Percentiles rank a stretch among this genome's conserved stretches.
phyloP scores from a whole-genome alignment of 495 filamentous ascomycete species.

The Lasiosphaeriaceae sp. region DNA sequence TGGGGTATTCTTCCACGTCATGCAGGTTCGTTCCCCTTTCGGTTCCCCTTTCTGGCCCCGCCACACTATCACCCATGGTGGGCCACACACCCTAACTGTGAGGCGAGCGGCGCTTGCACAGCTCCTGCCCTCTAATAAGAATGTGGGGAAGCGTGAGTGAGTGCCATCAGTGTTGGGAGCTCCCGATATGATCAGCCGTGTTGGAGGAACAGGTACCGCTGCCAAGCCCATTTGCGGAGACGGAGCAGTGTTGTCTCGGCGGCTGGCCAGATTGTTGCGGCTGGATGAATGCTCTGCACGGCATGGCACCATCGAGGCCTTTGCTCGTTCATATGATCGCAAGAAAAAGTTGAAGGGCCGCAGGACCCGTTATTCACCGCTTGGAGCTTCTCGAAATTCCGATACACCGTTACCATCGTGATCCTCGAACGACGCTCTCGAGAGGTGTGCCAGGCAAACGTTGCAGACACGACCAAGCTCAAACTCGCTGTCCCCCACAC shows the following conservation, averaged over 20 bases:
- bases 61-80: background rate
- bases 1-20: slow-evolving; percentile 26
- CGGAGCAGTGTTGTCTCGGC: background rate
- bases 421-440: background rate
- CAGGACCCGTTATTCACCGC: no score
- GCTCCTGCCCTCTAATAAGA: slow-evolving; percentile 9
- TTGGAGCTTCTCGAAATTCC: no score
- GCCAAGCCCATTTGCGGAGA: slow-evolving; percentile 22
- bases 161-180: background rate
- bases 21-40: slow-evolving; percentile 17
- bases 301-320: slow-evolving; percentile 9
- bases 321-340: background rate
- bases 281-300: slow-evolving; percentile 16
- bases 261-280: slow-evolving; percentile 12
- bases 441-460: background rate
- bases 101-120: slow-evolving; percentile 4
- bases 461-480: background rate
- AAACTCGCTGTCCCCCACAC: background rate
- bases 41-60: slow-evolving; percentile 3
- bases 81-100: background rate
- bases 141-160: slow-evolving; percentile 14
- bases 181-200: slow-evolving; percentile 14
- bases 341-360: no score
- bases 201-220: slow-evolving; percentile 14
- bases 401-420: no score